Conservation (phyloP, 148 eudicot genomes). For the Rhododendron kiyosumense region DNA sequence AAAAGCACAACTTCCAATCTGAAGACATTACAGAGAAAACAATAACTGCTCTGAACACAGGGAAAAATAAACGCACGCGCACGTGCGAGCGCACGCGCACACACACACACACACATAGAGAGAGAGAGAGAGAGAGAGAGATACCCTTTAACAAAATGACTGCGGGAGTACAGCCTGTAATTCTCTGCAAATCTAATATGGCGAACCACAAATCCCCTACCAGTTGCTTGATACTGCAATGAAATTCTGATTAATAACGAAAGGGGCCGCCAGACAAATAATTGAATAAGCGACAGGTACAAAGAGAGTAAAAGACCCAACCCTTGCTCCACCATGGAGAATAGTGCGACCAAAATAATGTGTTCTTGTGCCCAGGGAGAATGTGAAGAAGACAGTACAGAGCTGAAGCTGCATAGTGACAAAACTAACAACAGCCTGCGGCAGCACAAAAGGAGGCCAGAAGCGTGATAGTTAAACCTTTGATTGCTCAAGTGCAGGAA, state of each 20-base stretch:
- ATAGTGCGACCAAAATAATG: constrained; percentile 99
- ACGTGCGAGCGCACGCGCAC: not conserved
- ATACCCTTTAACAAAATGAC: constrained; percentile 98
- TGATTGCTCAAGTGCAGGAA: not conserved
- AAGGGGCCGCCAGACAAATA: constrained; percentile 2
- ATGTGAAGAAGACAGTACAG: constrained; percentile 90
- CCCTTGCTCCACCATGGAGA: constrained; percentile 98
- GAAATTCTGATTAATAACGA: not conserved
- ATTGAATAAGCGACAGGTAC: not conserved
- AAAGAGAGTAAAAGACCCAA: constrained; percentile 28
- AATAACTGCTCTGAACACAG: not conserved
- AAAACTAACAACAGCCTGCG: constrained; percentile 93
- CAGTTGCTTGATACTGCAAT: constrained; percentile 93
- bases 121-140: constrained; percentile 30
- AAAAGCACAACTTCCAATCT: constrained; percentile 89
- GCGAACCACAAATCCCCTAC: constrained; percentile 95
- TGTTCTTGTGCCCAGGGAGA: constrained; percentile 91
- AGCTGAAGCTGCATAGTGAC: constrained; percentile 98
- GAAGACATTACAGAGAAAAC: constrained; percentile 15
- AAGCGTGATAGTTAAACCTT: not conserved
- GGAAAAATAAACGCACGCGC: not conserved
- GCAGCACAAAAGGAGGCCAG: constrained; percentile 9
- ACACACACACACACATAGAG: not conserved
- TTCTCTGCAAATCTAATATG: constrained; percentile 96
- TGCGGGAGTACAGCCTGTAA: constrained; percentile 97